Evolutionary conservation across 2,329 filamentous ascomycete genomes (phyloP), one percentile per base, ranked within the genome.

Genomic region (Leptographium wingfieldii): DNA sequence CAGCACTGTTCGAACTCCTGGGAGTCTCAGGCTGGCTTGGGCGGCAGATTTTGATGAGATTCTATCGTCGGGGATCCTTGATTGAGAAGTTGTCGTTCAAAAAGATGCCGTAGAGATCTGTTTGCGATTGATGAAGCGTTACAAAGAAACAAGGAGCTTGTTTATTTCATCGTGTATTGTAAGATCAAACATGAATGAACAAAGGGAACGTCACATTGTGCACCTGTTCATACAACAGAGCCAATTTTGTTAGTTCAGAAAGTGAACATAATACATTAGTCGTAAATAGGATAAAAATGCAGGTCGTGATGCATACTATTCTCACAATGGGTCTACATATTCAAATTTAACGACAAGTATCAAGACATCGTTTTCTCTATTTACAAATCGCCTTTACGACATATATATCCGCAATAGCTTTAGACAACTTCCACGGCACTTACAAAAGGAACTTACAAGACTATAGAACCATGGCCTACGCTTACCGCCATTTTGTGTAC

Each of bases 31-130:
- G 40, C 58, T 77, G 35, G 68, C 65, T 9, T 79, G 77, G 76
- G 77, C 76, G 9, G 70, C 69, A 31, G 67, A 77, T 65, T 78
- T 77, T 63, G 61, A 64, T 1, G 76, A 80, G 62, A 70, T 79
- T 35, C 56, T 75, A 46, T 62, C 68, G 9, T 62, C 62, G 1
- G 46, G 55, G 5, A 51, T 65, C 3, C 22, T 65, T 22, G 60
- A 54, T 12, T 55, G 22, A 31, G 9, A 22, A 27, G 25, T 3
- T 22, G 22, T 31, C 14, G n/a, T 22, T 46, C 14, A 14, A 29
- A 53, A 14, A 29, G 16, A 40, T 27, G 22, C 16, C 5, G 33
- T 11, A 38, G 27, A n/a, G 29, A 31, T 35, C 22, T 31, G 52
- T 19, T 3, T 22, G 22, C 22, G 22, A 52, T 29, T 29, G 4